A percentile compares a stretch with the other conserved stretches of the same genome.
Conservation (phyloP, 179 eudicot species). For the Spergularia azorica region DNA sequence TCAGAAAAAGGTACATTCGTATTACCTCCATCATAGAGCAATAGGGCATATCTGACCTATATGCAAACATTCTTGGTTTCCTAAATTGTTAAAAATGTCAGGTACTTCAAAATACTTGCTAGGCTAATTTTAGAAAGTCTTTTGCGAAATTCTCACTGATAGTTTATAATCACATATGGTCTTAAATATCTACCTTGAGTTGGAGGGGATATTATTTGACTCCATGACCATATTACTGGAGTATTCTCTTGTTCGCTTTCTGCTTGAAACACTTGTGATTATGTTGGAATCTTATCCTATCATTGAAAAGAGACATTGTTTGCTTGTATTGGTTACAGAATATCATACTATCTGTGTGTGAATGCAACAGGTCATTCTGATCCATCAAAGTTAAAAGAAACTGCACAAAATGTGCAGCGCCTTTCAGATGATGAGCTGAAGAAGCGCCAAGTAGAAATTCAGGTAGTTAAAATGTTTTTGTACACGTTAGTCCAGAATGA, state of each 20-base stretch:
- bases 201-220: not conserved
- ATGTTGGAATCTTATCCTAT: not conserved
- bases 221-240: not conserved
- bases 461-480: constrained; percentile 45
- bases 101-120: not conserved
- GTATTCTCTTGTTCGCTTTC: not conserved
- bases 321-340: constrained; percentile 10
- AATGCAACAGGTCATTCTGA: constrained; percentile 82
- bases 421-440: constrained; percentile 67
- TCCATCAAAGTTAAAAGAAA: constrained; percentile 74
- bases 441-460: constrained; percentile 71
- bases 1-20: not conserved
- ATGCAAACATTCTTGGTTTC: too few species aligned
- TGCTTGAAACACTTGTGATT: not conserved
- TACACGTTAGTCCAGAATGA: not conserved
- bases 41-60: too few species aligned
- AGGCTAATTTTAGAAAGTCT: not conserved
- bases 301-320: constrained; percentile 1
- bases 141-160: not conserved
- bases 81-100: too few species aligned
- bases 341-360: constrained; percentile 16
- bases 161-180: not conserved
- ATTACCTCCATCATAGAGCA: too few species aligned
- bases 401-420: constrained; percentile 59
- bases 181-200: not conserved